Evolutionary conservation across 371 early-diverging fungal genomes (phyloP).

Genomic region (Massospora cicadina): DNA sequence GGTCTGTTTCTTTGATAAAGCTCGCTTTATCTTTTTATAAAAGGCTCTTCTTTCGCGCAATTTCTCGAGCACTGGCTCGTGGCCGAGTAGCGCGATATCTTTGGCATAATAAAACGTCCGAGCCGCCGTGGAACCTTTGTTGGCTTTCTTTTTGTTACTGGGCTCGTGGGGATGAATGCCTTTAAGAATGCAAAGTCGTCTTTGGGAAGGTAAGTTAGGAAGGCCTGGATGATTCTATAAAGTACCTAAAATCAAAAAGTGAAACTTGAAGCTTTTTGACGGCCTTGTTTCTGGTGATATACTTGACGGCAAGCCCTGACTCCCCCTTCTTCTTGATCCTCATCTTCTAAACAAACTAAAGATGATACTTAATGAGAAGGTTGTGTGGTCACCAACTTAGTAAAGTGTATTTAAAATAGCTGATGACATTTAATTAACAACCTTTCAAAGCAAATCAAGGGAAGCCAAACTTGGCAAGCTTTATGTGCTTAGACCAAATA

Average conservation of each 20-base stretch:
- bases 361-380: too few species aligned
- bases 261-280: constrained; percentile 85
- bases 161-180: constrained; percentile 97
- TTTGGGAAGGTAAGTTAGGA: not conserved
- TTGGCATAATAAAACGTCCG: constrained; percentile 85
- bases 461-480: too few species aligned
- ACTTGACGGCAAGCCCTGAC: constrained; percentile 79
- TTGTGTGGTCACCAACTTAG: too few species aligned
- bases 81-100: constrained; percentile 83
- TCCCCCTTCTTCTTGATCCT: constrained; percentile 73
- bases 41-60: constrained; percentile 83
- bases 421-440: too few species aligned
- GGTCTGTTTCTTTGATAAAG: constrained; percentile 60
- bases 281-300: constrained; percentile 78
- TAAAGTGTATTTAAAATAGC: too few species aligned
- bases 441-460: too few species aligned
- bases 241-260: constrained; percentile 77
- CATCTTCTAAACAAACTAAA: too few species aligned
- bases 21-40: constrained; percentile 63
- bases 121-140: constrained; percentile 75
- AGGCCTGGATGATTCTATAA: not conserved
- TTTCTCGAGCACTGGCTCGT: constrained; percentile 80
- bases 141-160: constrained; percentile 80
- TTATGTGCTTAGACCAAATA: too few species aligned
- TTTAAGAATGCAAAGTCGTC: constrained; percentile 83